Evolutionary conservation across 495 filamentous ascomycete genomes (phyloP), one percentile per base, ranked within the genome.

Genomic region (Rostrohypoxylon terebratum): DNA sequence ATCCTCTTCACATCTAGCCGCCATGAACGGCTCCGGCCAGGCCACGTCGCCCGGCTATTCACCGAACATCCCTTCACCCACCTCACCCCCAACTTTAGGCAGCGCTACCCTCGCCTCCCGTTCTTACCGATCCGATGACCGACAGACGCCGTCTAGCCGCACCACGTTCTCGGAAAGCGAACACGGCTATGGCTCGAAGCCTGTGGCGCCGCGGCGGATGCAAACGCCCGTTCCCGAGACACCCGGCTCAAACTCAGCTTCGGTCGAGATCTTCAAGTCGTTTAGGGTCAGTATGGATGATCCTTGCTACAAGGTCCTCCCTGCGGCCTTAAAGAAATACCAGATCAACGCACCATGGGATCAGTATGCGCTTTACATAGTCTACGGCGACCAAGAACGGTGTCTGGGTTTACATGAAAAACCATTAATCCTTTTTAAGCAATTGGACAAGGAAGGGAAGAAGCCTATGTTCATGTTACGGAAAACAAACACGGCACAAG

Each of bases 401-500:
- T 99, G 96, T 80, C 82, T 99, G 18, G 94, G 91, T 1, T 81
- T 97, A 64, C 91, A 98, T 38, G 96, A 99, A 81, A 93, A 94
- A 75, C 96, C 96, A 21, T 85, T 99, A 45, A 93, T 97, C 63
- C 83, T 99, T 65, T 99, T 99, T 84, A 99, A 99, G 83, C 94
- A 98, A 75, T 83, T 98, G 48, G 94, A 97, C 78, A 93, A 92
- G 74, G 96, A 99, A 81, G 96, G 96, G 11, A 90, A 93, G 79
- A 99, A 99, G 77, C 96, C 96, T 34, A 98, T 99, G 96, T 99
- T 98, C 77, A 99, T 99, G 96, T 81, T 99, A 44, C 83, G 96
- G 54, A 93, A 92, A 80, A 87, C 84, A 20, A 86, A 83, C 57
- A 81, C 84, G 31, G 83, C 79, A 5, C 81, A 81, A 59, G 78